These are phyloP conservation scores for Sphagnum contortum DNA, from an alignment of 225 moss, liverwort and hornwort genomes.

Conservation along the genomic window DNA sequence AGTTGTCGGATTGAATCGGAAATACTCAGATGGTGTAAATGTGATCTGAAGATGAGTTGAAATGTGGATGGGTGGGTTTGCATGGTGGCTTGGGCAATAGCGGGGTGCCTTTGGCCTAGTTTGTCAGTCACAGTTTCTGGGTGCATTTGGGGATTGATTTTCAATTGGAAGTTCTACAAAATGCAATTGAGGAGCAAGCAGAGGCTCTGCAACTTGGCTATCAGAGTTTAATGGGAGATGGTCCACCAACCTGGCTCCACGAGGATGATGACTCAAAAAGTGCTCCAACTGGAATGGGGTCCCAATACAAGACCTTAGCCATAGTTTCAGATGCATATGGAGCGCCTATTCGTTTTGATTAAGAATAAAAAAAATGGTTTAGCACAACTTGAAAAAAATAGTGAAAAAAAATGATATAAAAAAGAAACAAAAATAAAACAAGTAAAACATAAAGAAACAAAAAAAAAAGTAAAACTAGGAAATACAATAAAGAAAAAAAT, in stretches of 20 bases:
- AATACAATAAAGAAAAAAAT: too few relatives aligned
- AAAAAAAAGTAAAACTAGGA: too few relatives aligned
- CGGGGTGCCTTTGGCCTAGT: conserved; percentile 60
- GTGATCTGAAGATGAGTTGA: too few relatives aligned
- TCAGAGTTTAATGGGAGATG: conserved; percentile 88
- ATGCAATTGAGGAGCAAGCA: conserved; percentile 52
- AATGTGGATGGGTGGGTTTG: too few relatives aligned
- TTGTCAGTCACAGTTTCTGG: conserved; percentile 65
- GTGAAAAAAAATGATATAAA: too few relatives aligned
- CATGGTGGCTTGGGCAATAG: too few relatives aligned
- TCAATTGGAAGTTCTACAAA: conserved; percentile 44
- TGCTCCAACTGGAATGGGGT: conserved; percentile 60
- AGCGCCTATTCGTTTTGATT: conserved; percentile 47
- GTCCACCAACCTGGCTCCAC: conserved; percentile 66
- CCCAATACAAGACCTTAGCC: conserved; percentile 63
- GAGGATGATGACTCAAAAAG: conserved; percentile 25
- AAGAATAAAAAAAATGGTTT: too few relatives aligned
- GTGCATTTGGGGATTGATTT: conserved; percentile 70
- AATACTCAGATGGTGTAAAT: too few relatives aligned
- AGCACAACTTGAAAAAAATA: too few relatives aligned
- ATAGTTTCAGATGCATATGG: conserved; percentile 38
- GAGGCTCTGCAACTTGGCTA: conserved; percentile 68
- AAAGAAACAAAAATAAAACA: too few relatives aligned
- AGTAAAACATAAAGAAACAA: too few relatives aligned
- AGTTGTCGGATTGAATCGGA: too few relatives aligned